phyloP scores from a whole-genome alignment of 345 rosid species.

The Sonneratia alba region DNA sequence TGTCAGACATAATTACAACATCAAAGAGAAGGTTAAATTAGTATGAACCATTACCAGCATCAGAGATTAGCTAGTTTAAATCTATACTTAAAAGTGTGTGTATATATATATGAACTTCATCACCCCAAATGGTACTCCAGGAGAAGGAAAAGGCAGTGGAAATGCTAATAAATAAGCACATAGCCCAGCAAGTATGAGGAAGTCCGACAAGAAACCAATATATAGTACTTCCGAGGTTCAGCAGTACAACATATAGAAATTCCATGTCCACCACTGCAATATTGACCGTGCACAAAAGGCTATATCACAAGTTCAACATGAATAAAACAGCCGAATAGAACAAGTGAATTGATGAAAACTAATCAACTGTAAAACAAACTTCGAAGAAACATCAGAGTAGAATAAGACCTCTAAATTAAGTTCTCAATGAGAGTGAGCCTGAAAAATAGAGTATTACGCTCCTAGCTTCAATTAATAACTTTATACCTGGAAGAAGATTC shows the following conservation, averaged over 20 bases:
- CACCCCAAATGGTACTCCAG: neutral
- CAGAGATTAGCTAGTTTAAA: too few relatives aligned
- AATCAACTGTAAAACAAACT: neutral
- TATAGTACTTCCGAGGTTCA: neutral
- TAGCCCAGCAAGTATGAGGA: neutral
- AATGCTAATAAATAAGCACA: neutral
- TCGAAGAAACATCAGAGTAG: neutral
- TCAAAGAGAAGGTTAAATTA: neutral
- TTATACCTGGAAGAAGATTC: slow-evolving; percentile 69
- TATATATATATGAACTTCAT: neutral
- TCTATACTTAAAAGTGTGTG: neutral
- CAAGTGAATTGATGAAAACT: neutral
- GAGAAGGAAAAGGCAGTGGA: neutral
- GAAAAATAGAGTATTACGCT: neutral
- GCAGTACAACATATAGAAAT: neutral
- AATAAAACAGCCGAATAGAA: neutral
- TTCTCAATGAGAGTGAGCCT: neutral
- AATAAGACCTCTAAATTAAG: neutral
- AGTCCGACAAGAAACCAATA: neutral
- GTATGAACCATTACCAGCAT: neutral
- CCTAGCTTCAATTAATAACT: neutral
- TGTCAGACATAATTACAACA: neutral
- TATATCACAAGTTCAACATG: neutral
- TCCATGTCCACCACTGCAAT: neutral
- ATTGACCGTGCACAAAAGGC: neutral